Base-by-base conservation (phyloP, 2,329 filamentous ascomycete genomes). In the Trichophyton mentagrophytes region DNA sequence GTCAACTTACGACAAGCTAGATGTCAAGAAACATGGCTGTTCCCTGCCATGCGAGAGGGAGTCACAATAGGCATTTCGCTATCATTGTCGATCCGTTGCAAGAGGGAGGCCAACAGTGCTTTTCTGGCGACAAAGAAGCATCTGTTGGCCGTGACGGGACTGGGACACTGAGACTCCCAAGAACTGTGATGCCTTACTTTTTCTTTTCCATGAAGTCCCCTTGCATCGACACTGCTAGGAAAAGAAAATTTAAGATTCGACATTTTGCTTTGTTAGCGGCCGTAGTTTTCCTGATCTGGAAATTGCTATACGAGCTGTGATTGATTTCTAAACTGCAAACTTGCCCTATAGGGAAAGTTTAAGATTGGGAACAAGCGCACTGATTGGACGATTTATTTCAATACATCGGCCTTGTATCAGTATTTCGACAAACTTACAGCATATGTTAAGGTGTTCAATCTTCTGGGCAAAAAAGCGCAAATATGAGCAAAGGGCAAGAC, bases 291-390 rank as follows among this genome's bases (percentile, higher is more conserved):
- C 47, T 30, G 22, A 30, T 53, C 8, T 20, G 47, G 47, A 53
- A 53, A 53, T 53, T 53, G 47, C 47, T 53, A 53, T 53, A 53
- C 47, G 47, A 53, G 47, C 27, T 53, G 17, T 53, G 47, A 53
- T 53, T 53, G 47, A 53, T 20, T 53, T 53, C 13, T 53, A 22
- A 13, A 53, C 47, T 53, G 47, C 47, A 53, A 53, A 53, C 47
- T 30, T 53, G 47, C 47, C 47, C 3, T 25, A 53, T 30, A 53
- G 47, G 47, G 47, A 33, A 53, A 53, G 47, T 53, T 53, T 53
- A 53, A 53, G 47, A 53, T 25, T 9, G 11, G 11, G 13, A 25
- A 4, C 6, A 22, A n/a, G 4, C 0, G 1, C 25, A n/a, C 13
- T 53, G 47, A 53, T 53, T 53, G 47, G 47, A 22, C 22, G 9